Conservation (phyloP, 805 yeast species). For the Wickerhamiella alocasiicola region DNA sequence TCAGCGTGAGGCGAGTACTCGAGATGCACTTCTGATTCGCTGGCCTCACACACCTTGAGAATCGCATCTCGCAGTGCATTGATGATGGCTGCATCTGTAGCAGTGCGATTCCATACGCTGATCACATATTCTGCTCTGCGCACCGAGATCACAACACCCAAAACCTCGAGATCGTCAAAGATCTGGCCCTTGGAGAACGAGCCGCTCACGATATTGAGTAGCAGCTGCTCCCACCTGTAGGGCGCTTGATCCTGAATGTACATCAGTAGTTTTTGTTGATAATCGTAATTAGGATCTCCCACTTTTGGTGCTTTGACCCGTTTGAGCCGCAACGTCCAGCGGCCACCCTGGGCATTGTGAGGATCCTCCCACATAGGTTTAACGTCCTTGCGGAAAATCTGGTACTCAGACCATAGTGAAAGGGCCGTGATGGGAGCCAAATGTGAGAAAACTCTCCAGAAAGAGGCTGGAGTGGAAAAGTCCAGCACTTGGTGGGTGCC, state of each 20-base stretch:
- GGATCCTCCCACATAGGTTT: slow-evolving; percentile 63
- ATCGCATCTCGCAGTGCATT: slow-evolving; percentile 17
- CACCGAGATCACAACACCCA: slow-evolving; percentile 48
- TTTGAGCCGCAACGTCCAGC: slow-evolving; percentile 42
- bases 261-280: slow-evolving; percentile 4
- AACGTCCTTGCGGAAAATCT: slow-evolving; percentile 46
- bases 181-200: slow-evolving; percentile 33
- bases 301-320: slow-evolving; percentile 1
- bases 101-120: slow-evolving; percentile 45
- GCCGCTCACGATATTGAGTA: slow-evolving; percentile 41
- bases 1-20: slow-evolving; percentile 26
- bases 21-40: slow-evolving; percentile 12
- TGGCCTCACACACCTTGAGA: background rate
- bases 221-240: slow-evolving; percentile 31
- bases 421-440: slow-evolving; percentile 20
- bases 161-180: slow-evolving; percentile 32
- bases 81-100: slow-evolving; percentile 25
- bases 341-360: slow-evolving; percentile 45
- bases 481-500: slow-evolving; percentile 64
- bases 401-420: slow-evolving; percentile 34
- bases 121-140: slow-evolving; percentile 48
- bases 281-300: slow-evolving; percentile 1
- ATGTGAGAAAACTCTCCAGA: slow-evolving; percentile 91
- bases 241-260: slow-evolving; percentile 18
- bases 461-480: slow-evolving; percentile 83